Evolutionary conservation across 1,284 basidiomycete species (phyloP).

Genomic region (Trichosporon sp.): DNA sequence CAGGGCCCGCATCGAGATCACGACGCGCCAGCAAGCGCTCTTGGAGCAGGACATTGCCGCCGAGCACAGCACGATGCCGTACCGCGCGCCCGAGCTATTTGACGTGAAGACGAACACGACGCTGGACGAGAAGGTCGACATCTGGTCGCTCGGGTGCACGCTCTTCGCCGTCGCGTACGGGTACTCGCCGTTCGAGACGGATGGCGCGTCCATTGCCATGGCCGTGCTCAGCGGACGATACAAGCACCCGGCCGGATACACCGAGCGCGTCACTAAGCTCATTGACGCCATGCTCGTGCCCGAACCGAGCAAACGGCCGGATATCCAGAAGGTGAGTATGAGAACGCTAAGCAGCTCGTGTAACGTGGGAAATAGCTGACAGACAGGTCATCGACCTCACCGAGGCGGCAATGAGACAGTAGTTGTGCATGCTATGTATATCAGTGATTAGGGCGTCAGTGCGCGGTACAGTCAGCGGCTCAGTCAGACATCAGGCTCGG

Average conservation of each 20-base stretch:
- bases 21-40: slow-evolving; percentile 80
- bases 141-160: slow-evolving; percentile 93
- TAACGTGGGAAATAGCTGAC: slow-evolving; percentile 24
- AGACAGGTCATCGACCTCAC: slow-evolving; percentile 71
- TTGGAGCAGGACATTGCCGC: slow-evolving; percentile 87
- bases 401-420: slow-evolving; percentile 60
- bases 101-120: slow-evolving; percentile 86
- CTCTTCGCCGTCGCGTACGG: slow-evolving; percentile 88
- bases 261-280: slow-evolving; percentile 73
- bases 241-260: slow-evolving; percentile 71
- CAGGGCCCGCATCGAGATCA: slow-evolving; percentile 55
- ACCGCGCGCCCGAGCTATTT: slow-evolving; percentile 90
- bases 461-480: too few species aligned
- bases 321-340: slow-evolving; percentile 71
- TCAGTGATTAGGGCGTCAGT: slow-evolving; percentile 4
- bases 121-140: slow-evolving; percentile 92
- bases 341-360: neutral
- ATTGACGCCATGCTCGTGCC: slow-evolving; percentile 81
- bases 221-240: slow-evolving; percentile 88
- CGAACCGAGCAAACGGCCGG: slow-evolving; percentile 75
- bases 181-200: slow-evolving; percentile 87
- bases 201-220: slow-evolving; percentile 93
- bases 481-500: too few species aligned
- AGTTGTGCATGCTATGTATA: slow-evolving; percentile 2
- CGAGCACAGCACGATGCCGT: slow-evolving; percentile 95